phyloP scores from a whole-genome alignment of 768 basidiomycete genomes.

The Cystobasidium ongulense region DNA sequence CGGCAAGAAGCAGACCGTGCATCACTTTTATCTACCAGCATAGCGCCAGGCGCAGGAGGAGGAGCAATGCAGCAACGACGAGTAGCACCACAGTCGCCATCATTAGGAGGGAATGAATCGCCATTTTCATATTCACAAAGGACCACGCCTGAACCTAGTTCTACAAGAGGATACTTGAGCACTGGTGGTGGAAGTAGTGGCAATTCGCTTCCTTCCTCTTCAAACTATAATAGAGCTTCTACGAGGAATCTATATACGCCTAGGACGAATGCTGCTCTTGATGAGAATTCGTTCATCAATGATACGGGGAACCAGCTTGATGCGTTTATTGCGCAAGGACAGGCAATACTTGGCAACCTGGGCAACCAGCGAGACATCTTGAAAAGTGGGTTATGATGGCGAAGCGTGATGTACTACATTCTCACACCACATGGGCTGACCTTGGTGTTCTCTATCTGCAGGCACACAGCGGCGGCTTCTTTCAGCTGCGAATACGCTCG shows the following conservation, averaged over 20 bases:
- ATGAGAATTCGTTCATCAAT: slow-evolving; percentile 81
- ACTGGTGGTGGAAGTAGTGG: background rate
- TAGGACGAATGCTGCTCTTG: slow-evolving; percentile 71
- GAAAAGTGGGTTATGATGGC: slow-evolving; percentile 51
- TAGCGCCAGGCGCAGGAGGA: background rate
- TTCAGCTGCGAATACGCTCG: slow-evolving; percentile 87
- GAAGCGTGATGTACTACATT: background rate
- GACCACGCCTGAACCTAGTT: slow-evolving; percentile 1
- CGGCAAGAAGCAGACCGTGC: background rate
- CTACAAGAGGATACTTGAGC: background rate
- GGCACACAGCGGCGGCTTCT: slow-evolving; percentile 76
- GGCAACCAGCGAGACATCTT: slow-evolving; percentile 86
- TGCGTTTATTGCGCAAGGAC: slow-evolving; percentile 82
- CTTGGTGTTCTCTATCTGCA: slow-evolving; percentile 7
- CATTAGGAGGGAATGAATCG: slow-evolving; percentile 11
- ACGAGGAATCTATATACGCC: slow-evolving; percentile 16
- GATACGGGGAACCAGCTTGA: slow-evolving; percentile 74
- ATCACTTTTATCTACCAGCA: background rate
- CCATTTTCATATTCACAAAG: slow-evolving; percentile 20
- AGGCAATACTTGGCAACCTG: slow-evolving; percentile 81
- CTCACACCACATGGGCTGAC: background rate
- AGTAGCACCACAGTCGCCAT: background rate
- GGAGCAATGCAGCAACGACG: slow-evolving; percentile 9
- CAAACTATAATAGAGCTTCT: background rate
- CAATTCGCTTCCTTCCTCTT: background rate